Percentiles rank a stretch among this genome's conserved stretches.
phyloP scores from a whole-genome alignment of 495 filamentous ascomycete species.

The Hypoxylon fragiforme region DNA sequence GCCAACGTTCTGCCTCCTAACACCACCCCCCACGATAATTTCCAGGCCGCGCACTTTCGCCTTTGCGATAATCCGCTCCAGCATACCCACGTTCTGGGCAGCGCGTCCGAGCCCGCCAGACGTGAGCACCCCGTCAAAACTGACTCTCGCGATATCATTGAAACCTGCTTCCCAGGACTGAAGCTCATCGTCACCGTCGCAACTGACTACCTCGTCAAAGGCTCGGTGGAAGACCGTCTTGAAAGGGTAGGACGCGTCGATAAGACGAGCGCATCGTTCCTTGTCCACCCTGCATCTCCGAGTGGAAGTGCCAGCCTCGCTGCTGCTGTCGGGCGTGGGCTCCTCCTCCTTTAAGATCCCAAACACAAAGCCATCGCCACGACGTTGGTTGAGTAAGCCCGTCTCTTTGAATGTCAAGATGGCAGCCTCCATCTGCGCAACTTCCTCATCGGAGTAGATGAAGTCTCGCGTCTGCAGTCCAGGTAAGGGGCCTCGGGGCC shows the following conservation, averaged over 20 bases:
- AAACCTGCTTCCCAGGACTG: constrained; percentile 25
- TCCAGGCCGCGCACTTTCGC: constrained; percentile 30
- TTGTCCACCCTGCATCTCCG: constrained; percentile 36
- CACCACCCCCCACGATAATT: constrained; percentile 48
- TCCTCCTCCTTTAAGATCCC: constrained; percentile 40
- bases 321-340: not conserved
- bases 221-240: constrained; percentile 47
- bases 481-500: constrained; percentile 42
- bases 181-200: constrained; percentile 3
- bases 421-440: constrained; percentile 33
- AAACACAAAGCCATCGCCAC: constrained; percentile 53
- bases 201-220: constrained; percentile 44
- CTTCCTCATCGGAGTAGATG: constrained; percentile 42
- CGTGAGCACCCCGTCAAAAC: constrained; percentile 47
- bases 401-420: constrained; percentile 36
- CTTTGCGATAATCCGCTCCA: constrained; percentile 33
- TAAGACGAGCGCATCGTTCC: constrained; percentile 30
- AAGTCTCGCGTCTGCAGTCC: constrained; percentile 37
- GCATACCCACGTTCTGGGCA: constrained; percentile 27
- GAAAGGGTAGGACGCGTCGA: constrained; percentile 31
- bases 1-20: constrained; percentile 39
- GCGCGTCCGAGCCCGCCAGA: constrained; percentile 45
- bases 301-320: not conserved
- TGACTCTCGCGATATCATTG: constrained; percentile 30
- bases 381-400: constrained; percentile 25